Percentiles rank a stretch among this genome's conserved stretches.
Conservation (phyloP, 129 eudicot species). For the Deinandra increscens region DNA sequence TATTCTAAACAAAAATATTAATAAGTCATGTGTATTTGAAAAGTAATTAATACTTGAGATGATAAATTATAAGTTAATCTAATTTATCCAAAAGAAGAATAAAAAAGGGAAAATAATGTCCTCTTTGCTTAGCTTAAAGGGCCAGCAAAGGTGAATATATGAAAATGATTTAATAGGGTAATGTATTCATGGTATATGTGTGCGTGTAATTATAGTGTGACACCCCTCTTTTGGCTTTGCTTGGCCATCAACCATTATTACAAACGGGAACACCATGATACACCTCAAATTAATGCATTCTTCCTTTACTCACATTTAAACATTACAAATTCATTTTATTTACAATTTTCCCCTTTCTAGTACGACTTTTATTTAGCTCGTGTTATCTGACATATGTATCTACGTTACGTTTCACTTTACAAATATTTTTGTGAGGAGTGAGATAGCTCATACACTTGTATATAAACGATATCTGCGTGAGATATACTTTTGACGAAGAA, state of each 20-base stretch:
- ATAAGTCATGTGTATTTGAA: too few species aligned
- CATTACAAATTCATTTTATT: conserved; percentile 2
- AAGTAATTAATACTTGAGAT: conserved; percentile 9
- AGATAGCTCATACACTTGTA: too few species aligned
- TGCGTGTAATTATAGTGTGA: conserved; percentile 29
- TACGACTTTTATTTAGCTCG: background rate
- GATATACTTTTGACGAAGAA: too few species aligned
- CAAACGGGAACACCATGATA: conserved; percentile 32
- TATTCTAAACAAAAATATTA: too few species aligned
- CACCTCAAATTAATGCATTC: conserved; percentile 30
- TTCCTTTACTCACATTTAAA: conserved; percentile 19
- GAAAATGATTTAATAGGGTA: conserved; percentile 19
- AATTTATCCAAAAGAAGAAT: background rate
- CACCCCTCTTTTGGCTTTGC: conserved; percentile 23
- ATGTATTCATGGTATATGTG: conserved; percentile 36
- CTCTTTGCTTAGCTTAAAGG: conserved; percentile 52
- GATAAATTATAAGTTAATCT: conserved; percentile 18
- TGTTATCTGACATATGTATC: background rate
- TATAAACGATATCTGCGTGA: too few species aligned
- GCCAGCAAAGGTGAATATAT: conserved; percentile 45
- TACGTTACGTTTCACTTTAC: too few species aligned
- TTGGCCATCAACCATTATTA: conserved; percentile 33
- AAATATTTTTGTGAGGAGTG: too few species aligned
- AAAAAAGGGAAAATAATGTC: conserved; percentile 22
- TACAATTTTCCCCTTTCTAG: background rate